A percentile compares a stretch with the other conserved stretches of the same genome.
Evolutionary conservation across 2,329 filamentous ascomycete genomes (phyloP).

Genomic region (Alternaria burnsii): DNA sequence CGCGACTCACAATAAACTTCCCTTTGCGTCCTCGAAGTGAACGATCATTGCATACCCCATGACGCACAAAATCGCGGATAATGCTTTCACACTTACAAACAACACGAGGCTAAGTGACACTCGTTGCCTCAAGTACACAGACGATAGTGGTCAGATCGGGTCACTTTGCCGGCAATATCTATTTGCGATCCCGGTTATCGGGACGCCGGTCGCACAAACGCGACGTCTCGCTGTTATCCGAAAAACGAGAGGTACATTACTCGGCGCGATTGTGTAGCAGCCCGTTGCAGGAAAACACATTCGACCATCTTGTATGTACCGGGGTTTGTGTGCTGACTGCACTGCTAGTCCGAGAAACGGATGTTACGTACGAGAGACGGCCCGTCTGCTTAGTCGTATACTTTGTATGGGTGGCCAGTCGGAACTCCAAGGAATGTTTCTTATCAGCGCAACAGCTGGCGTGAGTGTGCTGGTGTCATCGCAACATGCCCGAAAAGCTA

Average conservation of each 20-base stretch:
- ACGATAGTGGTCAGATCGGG: background rate
- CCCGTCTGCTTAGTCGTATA: background rate
- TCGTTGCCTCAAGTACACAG: constrained; percentile 1
- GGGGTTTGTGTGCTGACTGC: constrained; percentile 7
- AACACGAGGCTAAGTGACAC: background rate
- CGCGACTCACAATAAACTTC: background rate
- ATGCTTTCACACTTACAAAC: background rate
- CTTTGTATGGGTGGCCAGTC: background rate
- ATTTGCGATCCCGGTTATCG: constrained; percentile 1
- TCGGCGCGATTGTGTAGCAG: background rate
- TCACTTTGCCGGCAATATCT: background rate
- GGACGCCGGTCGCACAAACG: constrained; percentile 2
- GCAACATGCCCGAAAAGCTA: background rate
- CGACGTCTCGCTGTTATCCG: background rate
- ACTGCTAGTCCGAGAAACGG: background rate
- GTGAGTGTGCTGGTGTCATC: constrained; percentile 3
- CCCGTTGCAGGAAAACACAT: constrained; percentile 11
- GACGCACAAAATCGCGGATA: background rate
- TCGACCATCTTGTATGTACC: constrained; percentile 3
- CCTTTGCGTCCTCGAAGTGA: background rate
- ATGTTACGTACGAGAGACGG: background rate
- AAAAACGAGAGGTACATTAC: background rate
- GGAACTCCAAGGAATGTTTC: background rate
- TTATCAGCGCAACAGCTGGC: background rate
- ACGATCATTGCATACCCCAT: background rate